A percentile compares a stretch with the other conserved stretches of the same genome.
These are phyloP conservation scores for Pisolithus marmoratus DNA, from an alignment of 768 basidiomycete genomes.

Conservation along the genomic window DNA sequence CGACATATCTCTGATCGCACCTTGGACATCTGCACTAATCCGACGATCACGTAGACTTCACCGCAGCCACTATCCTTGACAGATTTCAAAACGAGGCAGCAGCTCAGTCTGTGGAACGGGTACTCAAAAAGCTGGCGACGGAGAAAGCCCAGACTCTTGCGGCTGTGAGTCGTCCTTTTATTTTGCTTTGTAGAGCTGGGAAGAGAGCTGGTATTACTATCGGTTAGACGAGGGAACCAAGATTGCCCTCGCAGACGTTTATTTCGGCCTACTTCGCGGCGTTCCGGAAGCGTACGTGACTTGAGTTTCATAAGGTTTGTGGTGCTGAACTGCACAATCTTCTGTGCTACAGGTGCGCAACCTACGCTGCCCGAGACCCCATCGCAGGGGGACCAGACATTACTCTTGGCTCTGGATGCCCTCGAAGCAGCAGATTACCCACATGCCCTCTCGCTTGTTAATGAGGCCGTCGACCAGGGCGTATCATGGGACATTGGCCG, in stretches of 20 bases:
- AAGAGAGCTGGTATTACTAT: not conserved
- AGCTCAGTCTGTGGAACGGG: slow-evolving; percentile 82
- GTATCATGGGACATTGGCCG: slow-evolving; percentile 69
- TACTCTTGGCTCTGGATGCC: slow-evolving; percentile 76
- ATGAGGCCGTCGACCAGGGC: slow-evolving; percentile 84
- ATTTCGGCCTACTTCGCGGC: slow-evolving; percentile 95
- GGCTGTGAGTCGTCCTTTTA: slow-evolving; percentile 36
- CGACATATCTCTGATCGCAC: too few species aligned
- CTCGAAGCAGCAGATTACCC: slow-evolving; percentile 79
- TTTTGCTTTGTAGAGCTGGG: too few species aligned
- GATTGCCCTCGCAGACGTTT: slow-evolving; percentile 86
- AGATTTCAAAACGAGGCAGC: slow-evolving; percentile 82
- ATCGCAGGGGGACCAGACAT: slow-evolving; percentile 76
- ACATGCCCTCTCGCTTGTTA: slow-evolving; percentile 72
- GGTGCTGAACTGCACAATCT: slow-evolving; percentile 1
- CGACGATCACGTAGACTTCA: slow-evolving; percentile 60
- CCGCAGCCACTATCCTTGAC: slow-evolving; percentile 93
- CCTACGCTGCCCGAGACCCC: slow-evolving; percentile 72
- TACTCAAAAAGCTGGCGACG: slow-evolving; percentile 75
- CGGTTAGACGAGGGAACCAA: slow-evolving; percentile 58
- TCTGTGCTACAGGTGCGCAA: slow-evolving; percentile 43
- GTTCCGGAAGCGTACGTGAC: slow-evolving; percentile 76
- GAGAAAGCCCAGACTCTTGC: slow-evolving; percentile 72
- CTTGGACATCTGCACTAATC: not conserved
- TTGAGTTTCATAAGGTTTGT: not conserved